A percentile compares a stretch with the other conserved stretches of the same genome.
Evolutionary conservation across 2,329 filamentous ascomycete species (phyloP).

Genomic region (Fusarium algeriense): DNA sequence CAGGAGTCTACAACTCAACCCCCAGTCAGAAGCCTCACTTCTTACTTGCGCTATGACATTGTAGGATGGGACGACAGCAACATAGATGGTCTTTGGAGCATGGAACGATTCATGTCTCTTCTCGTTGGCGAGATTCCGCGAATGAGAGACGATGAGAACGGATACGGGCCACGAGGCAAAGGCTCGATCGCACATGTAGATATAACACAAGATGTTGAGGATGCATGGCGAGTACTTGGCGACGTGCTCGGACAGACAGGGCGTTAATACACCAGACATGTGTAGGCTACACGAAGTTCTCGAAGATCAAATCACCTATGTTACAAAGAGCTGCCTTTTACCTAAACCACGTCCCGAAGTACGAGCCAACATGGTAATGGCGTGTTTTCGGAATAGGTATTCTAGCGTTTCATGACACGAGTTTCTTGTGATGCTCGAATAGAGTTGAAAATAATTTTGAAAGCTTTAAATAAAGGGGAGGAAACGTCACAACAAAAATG

Average conservation of each 20-base stretch:
- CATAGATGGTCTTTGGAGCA: conserved; percentile 26
- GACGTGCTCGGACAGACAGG: conserved; percentile 4
- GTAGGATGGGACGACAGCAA: neutral
- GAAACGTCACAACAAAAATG: too few species aligned
- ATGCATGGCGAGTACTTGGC: conserved; percentile 26
- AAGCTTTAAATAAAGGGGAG: neutral
- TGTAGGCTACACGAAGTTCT: neutral
- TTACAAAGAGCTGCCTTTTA: neutral
- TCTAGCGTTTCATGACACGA: too few species aligned
- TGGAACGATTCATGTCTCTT: conserved; percentile 38
- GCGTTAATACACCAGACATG: neutral
- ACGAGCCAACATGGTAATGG: neutral
- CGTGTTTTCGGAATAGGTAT: neutral
- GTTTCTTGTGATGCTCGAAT: neutral
- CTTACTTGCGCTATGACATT: conserved; percentile 17
- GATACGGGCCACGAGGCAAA: conserved; percentile 38
- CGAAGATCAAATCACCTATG: neutral
- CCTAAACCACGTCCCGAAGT: neutral
- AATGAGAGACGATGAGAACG: conserved; percentile 36
- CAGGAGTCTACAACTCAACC: neutral
- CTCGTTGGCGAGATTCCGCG: conserved; percentile 40
- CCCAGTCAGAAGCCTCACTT: neutral
- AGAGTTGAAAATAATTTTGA: neutral
- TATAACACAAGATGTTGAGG: conserved; percentile 18
- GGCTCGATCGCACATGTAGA: conserved; percentile 39